Base-by-base conservation (phyloP, 1,139 yeast genomes). In the Sugiyamaella pinicola region DNA sequence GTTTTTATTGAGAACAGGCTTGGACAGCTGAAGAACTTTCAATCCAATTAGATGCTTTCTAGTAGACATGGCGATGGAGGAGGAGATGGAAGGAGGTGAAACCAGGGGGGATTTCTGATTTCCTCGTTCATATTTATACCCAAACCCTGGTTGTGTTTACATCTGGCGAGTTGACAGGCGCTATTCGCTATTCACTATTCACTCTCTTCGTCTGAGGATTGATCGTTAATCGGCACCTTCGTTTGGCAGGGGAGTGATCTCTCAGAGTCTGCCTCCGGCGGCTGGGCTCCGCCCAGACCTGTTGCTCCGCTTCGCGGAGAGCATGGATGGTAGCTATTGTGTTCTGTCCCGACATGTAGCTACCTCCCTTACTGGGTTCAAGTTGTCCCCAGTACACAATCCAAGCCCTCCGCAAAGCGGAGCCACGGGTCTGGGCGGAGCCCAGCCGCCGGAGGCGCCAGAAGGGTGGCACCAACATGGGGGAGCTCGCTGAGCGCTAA, bases 1-100 rank as follows among this genome's bases (percentile, higher is more conserved):
- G 4, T 58, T 31, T 38, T 52, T 57, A 29, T 53, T 50, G 39
- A 66, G 58, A 26, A 26, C 31, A 2, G 31, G 31, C 31, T 26
- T 26, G 31, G 31, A 26, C 9, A 26, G 31, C 31, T 26, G 31
- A 26, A 26, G 31, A 10, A 26, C 31, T 26, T 26, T 26, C n/a
- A 26, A n/a, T 26, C 31, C 31, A n/a, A 26, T 26, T 3, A n/a
- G 26, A 37, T 37, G 54, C 13, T 41, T 41, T n/a, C n/a, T 41
- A 22, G 17, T 26, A 4, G 44, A 40, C 44, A 40, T 34, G 21
- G 13, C 8, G 38, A 13, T 34, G 37, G 37, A 33, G 18, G n/a
- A 5, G 49, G 7, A 13, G 43, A 19, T 24, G 43, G 38, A 33
- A 31, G 43, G 38, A 33, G 26, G 53, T 7, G 51, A 34, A 35